These are phyloP conservation scores for Triticum dicoccoides DNA, from an alignment of 176 grass and related monocot species.

Conservation along the genomic window DNA sequence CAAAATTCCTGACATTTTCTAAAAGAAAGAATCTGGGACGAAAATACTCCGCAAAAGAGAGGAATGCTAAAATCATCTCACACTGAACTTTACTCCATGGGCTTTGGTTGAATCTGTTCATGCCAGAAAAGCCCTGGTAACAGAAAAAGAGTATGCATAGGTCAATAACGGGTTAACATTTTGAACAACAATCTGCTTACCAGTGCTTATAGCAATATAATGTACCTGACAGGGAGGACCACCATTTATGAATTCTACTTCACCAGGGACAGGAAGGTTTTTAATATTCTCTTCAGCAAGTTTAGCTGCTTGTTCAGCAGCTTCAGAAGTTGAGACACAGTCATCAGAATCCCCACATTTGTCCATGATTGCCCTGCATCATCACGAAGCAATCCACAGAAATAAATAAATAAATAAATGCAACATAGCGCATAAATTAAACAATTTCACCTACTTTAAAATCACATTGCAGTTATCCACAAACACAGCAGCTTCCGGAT, in stretches of 20 bases:
- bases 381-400: not conserved
- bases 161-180: not conserved
- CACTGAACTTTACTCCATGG: conserved; percentile 99
- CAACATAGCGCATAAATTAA: not conserved
- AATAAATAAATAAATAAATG: not conserved
- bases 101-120: conserved; percentile 98
- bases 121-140: conserved; percentile 94
- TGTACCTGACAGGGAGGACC: conserved; percentile 95
- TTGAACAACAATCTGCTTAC: not conserved
- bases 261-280: conserved; percentile 85
- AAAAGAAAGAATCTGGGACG: conserved; percentile 89
- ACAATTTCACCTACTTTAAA: conserved; percentile 65
- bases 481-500: conserved; percentile 87
- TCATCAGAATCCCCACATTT: conserved; percentile 93
- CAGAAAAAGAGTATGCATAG: conserved; percentile 21
- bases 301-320: conserved; percentile 75
- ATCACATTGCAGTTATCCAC: conserved; percentile 99
- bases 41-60: conserved; percentile 97
- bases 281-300: conserved; percentile 69
- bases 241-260: conserved; percentile 99
- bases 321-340: conserved; percentile 89
- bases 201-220: conserved; percentile 24
- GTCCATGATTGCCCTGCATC: conserved; percentile 92
- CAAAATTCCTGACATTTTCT: conserved; percentile 98
- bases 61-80: conserved; percentile 98